Evolutionary conservation across 2,329 filamentous ascomycete species (phyloP).

Genomic region (Volutella citrinella): DNA sequence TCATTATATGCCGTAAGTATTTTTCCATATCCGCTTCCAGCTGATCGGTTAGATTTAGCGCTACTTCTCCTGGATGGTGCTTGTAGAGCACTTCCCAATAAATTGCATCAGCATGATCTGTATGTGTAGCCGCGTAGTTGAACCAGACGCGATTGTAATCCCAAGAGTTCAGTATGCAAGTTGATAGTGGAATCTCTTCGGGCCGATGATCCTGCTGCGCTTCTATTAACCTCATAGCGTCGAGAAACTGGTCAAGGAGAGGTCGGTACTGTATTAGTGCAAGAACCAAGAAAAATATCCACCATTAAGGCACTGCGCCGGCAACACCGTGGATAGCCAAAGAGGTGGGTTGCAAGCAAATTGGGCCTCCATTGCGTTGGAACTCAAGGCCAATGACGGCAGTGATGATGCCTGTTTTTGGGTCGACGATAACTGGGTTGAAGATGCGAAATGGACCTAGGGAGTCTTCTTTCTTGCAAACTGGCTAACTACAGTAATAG

Average conservation of each 20-base stretch:
- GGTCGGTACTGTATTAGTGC: background rate
- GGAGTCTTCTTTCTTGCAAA: too few relatives aligned
- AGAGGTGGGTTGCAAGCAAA: constrained; percentile 1
- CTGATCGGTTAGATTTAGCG: background rate
- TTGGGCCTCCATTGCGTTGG: constrained; percentile 2
- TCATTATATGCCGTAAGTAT: background rate
- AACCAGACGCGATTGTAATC: background rate
- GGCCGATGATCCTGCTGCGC: background rate
- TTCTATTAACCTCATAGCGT: background rate
- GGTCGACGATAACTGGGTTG: too few relatives aligned
- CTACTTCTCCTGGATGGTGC: background rate
- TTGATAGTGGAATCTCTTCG: background rate
- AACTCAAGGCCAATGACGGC: too few relatives aligned
- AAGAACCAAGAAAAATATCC: constrained; percentile 1
- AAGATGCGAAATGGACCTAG: too few relatives aligned
- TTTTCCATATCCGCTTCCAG: background rate
- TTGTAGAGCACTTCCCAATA: background rate
- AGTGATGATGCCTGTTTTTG: too few relatives aligned
- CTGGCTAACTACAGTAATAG: too few relatives aligned
- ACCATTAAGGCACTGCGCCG: constrained; percentile 1
- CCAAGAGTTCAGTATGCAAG: background rate
- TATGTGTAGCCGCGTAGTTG: background rate
- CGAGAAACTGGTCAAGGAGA: constrained; percentile 1
- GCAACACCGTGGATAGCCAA: constrained; percentile 1
- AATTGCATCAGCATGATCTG: background rate